phyloP scores from a whole-genome alignment of 208 protist genomes.

The Tetramitus jugosus region DNA sequence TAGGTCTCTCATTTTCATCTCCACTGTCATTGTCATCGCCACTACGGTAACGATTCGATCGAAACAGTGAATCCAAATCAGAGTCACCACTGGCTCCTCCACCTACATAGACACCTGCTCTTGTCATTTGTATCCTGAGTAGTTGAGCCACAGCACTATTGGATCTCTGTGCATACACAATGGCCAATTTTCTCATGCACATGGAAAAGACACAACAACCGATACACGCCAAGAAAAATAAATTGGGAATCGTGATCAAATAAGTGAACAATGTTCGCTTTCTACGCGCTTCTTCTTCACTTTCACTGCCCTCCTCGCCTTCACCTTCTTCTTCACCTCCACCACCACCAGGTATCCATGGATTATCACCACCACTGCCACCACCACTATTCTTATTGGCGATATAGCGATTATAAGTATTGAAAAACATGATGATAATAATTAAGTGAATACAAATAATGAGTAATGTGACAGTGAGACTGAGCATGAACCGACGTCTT shows the following conservation, averaged over 20 bases:
- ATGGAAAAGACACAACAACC: not conserved
- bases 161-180: not conserved
- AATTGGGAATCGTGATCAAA: not conserved
- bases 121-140: not conserved
- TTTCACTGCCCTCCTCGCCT: not conserved
- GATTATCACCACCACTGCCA: too few species aligned
- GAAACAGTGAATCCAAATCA: not conserved
- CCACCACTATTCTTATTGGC: too few species aligned
- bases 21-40: not conserved
- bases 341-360: too few species aligned
- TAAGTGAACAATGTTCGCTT: not conserved
- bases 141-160: not conserved
- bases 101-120: too few species aligned
- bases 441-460: too few species aligned
- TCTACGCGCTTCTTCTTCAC: not conserved
- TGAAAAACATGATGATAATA: too few species aligned
- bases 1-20: not conserved
- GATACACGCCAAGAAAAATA: not conserved
- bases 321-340: not conserved
- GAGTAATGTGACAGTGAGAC: too few species aligned
- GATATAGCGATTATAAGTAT: too few species aligned
- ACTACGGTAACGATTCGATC: not conserved
- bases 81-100: too few species aligned
- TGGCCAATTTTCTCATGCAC: not conserved
- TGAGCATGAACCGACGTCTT: too few species aligned